These are phyloP conservation scores for Hippophae gyantsensis DNA, from an alignment of 306 rosid genomes.

Conservation along the genomic window DNA sequence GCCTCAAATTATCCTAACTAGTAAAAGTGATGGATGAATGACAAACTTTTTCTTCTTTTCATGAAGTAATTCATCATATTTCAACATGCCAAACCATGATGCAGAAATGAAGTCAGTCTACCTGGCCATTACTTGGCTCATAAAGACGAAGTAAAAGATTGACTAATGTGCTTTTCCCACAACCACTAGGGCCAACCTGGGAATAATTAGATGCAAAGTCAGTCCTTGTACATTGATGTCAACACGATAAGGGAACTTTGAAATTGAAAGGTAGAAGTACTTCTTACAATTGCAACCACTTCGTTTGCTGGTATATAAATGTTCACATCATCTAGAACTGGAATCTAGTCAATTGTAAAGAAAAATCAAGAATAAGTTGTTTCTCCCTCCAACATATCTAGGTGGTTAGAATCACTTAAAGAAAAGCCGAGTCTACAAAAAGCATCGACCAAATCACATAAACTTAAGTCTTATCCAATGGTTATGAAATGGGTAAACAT, in stretches of 20 bases:
- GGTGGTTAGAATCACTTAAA: too few species aligned
- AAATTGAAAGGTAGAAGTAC: conserved; percentile 6
- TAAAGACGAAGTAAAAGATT: conserved; percentile 42
- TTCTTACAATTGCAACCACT: conserved; percentile 66
- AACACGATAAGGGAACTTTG: conserved; percentile 12
- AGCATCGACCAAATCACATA: too few species aligned
- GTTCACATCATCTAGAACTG: conserved; percentile 45
- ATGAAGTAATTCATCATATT: neutral
- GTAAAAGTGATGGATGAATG: too few species aligned
- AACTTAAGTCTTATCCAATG: too few species aligned
- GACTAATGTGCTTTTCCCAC: conserved; percentile 42
- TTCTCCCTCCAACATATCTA: too few species aligned
- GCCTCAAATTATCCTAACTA: too few species aligned
- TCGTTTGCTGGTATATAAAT: conserved; percentile 53
- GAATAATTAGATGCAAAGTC: conserved; percentile 10
- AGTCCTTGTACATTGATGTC: conserved; percentile 11
- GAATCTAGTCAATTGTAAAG: conserved; percentile 38
- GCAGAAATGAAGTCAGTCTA: conserved; percentile 8
- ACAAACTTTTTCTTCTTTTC: neutral
- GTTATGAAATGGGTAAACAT: too few species aligned
- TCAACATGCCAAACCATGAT: neutral
- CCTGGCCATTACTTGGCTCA: conserved; percentile 39
- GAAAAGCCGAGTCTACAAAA: too few species aligned
- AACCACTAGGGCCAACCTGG: conserved; percentile 38
- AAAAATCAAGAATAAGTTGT: neutral